Percentiles rank a stretch among this genome's conserved stretches.
These are phyloP conservation scores for Pleurotus ostreatus DNA, from an alignment of 768 basidiomycete genomes.

Conservation along the genomic window DNA sequence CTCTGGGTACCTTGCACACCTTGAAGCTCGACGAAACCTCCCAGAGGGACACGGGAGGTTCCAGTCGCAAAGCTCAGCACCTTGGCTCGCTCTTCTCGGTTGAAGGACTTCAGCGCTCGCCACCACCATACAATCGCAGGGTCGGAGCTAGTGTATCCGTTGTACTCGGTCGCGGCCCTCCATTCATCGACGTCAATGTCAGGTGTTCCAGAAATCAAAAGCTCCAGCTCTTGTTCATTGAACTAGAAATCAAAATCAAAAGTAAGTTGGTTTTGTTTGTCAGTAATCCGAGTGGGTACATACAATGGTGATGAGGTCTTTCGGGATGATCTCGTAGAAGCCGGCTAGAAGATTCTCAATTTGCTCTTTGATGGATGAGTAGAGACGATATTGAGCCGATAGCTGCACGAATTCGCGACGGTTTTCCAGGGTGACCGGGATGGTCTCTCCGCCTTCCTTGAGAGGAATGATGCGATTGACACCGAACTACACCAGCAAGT, in stretches of 20 bases:
- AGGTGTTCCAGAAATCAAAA: conserved; percentile 95
- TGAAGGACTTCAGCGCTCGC: conserved; percentile 96
- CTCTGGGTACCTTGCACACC: conserved; percentile 91
- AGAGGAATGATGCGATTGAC: conserved; percentile 83
- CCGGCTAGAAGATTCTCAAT: conserved; percentile 86
- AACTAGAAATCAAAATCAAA: conserved; percentile 46
- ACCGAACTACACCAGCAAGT: conserved; percentile 64
- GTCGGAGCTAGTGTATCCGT: conserved; percentile 82
- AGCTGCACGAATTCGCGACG: conserved; percentile 94
- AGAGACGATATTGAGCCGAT: conserved; percentile 90
- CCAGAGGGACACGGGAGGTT: conserved; percentile 88
- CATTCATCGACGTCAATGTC: conserved; percentile 98
- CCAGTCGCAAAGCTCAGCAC: conserved; percentile 97
- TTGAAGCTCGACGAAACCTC: conserved; percentile 93
- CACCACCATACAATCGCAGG: conserved; percentile 99
- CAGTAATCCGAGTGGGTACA: conserved; percentile 23
- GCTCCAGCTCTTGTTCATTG: conserved; percentile 91
- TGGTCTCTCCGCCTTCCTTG: conserved; percentile 78
- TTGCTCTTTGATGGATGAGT: conserved; percentile 93
- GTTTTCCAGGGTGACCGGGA: conserved; percentile 94
- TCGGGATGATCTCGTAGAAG: conserved; percentile 97
- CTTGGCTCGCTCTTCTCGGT: conserved; percentile 93
- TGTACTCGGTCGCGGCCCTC: conserved; percentile 90
- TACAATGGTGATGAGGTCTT: conserved; percentile 90
- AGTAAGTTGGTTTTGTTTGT: background rate